A percentile compares a stretch with the other conserved stretches of the same genome.
phyloP scores from a whole-genome alignment of 1,139 yeast genomes.

The Taphrina pruni region DNA sequence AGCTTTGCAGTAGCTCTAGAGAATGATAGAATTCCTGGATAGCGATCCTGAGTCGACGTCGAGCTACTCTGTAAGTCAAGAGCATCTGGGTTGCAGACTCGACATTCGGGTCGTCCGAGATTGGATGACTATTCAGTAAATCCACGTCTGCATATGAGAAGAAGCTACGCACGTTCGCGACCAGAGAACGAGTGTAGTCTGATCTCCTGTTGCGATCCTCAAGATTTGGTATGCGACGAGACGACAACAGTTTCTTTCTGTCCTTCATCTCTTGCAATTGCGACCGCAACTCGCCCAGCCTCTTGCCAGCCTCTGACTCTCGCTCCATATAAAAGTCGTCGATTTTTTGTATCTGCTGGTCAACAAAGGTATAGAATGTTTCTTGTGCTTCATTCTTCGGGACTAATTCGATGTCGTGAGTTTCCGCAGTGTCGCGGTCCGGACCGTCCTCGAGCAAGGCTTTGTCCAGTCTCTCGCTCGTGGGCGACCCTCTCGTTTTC shows the following conservation, averaged over 20 bases:
- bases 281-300: constrained; percentile 68
- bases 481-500: not conserved
- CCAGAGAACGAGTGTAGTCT: constrained; percentile 12
- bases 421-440: not conserved
- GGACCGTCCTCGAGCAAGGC: not conserved
- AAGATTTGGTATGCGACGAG: constrained; percentile 44
- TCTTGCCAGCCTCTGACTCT: constrained; percentile 65
- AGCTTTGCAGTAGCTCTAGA: constrained; percentile 76
- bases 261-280: constrained; percentile 69
- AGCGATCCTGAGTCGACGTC: constrained; percentile 76
- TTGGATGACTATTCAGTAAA: constrained; percentile 12
- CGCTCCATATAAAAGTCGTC: constrained; percentile 64
- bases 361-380: constrained; percentile 68
- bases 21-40: constrained; percentile 79
- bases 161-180: constrained; percentile 23
- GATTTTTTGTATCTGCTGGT: constrained; percentile 63
- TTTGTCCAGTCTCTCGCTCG: not conserved
- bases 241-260: constrained; percentile 53
- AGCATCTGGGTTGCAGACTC: constrained; percentile 43
- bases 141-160: constrained; percentile 28
- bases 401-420: constrained; percentile 11
- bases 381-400: constrained; percentile 47
- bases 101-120: constrained; percentile 32
- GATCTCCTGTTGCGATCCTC: constrained; percentile 4
- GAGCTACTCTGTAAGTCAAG: constrained; percentile 59